Conservation (phyloP, 2,329 filamentous ascomycete species). For the Neophaeococcomyces aloes region DNA sequence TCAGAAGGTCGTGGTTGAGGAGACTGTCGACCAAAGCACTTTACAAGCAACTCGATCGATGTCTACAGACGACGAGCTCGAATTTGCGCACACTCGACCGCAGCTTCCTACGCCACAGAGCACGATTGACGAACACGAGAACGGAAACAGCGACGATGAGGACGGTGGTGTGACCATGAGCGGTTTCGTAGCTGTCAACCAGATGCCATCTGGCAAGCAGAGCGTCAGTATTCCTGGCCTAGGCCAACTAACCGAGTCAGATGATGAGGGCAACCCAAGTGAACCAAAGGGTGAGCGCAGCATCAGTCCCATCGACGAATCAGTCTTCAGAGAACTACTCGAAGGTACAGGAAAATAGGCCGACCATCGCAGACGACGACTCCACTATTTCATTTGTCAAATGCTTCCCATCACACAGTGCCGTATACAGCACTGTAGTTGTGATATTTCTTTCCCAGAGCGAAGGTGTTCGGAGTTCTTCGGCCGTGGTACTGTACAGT, state of each 20-base stretch:
- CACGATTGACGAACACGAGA: not conserved
- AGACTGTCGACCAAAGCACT: conserved; percentile 2
- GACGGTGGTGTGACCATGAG: not conserved
- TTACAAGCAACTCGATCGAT: not conserved
- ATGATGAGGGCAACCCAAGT: no score
- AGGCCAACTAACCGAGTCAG: no score
- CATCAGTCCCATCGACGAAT: conserved; percentile 6
- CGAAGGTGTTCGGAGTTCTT: no score
- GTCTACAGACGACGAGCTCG: not conserved
- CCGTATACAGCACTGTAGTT: no score
- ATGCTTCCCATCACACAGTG: no score
- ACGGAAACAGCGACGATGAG: not conserved
- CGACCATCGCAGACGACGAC: no score
- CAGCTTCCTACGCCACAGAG: conserved; percentile 7
- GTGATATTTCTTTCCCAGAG: no score
- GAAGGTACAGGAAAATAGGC: not conserved
- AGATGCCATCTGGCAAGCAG: no score
- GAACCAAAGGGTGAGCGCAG: not conserved
- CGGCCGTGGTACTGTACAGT: no score
- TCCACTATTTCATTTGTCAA: no score
- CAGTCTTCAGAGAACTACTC: conserved; percentile 2
- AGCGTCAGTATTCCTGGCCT: no score
- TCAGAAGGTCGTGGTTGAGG: conserved; percentile 4
- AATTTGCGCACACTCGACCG: not conserved
- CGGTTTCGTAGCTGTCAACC: not conserved